Evolutionary conservation across 2,329 filamentous ascomycete species (phyloP), one percentile per base, ranked within the genome.

Genomic region (Amylocarpus encephaloides): DNA sequence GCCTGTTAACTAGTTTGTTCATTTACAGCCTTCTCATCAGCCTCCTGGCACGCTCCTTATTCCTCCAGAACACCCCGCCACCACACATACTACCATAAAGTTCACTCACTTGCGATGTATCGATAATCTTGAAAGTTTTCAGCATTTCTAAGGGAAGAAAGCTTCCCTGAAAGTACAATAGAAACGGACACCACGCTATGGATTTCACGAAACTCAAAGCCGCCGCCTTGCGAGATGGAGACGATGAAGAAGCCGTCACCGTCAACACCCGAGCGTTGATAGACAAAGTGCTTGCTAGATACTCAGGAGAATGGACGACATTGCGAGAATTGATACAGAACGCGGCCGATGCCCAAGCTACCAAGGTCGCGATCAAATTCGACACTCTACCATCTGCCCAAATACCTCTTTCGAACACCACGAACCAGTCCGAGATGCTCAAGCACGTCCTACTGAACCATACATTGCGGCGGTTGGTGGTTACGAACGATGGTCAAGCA

Each of bases 191-290:
- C 46, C 15, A 38, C 38, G 35, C 6, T 22, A 88, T 88, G 83
- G 83, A 88, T 67, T 85, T 85, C 63, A 79, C 82, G 33, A 80
- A 85, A 64, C 76, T 98, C 58, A 86, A 89, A 64, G 90, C 92
- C 60, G 86, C 89, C 62, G 93, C 93, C 22, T 80, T 98, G 73
- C 82, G 79, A 50, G 85, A 88, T 50, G 88, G 88, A 58, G 86
- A 90, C 54, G 89, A 95, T 61, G 93, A 97, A 68, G 93, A 97
- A 70, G 93, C 93, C 38, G 93, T 98, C 50, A 98, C 93, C 0
- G 93, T 98, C 64, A 95, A 98, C 66, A 98, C 93, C 43, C 80
- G 94, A 64, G 93, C 93, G 39, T 71, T 98, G 61, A 98, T 98
- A 66, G 94, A 97, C 72, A 98, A 98, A 70, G 92, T 98, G 10